Evolutionary conservation across 2,329 filamentous ascomycete species (phyloP).

Genomic region (Chaetomium sp.): DNA sequence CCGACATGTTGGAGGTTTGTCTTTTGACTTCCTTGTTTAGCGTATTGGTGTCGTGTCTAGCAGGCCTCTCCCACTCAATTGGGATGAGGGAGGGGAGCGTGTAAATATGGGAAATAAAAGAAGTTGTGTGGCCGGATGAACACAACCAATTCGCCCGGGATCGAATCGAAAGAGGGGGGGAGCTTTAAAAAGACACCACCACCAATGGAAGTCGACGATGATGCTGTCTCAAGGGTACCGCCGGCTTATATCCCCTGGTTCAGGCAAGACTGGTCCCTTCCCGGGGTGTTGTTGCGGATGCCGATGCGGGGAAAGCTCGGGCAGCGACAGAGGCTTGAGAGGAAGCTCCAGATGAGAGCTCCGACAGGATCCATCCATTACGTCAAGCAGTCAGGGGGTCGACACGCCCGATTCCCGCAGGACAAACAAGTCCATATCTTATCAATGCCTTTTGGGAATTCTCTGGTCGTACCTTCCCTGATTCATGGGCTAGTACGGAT

Average conservation of each 20-base stretch:
- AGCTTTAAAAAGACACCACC: conserved; percentile 3
- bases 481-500: no score
- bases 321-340: background rate
- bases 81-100: background rate
- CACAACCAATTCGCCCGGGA: background rate
- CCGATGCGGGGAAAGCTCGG: conserved; percentile 14
- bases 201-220: no score
- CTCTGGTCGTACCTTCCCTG: no score
- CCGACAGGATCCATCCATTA: background rate
- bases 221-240: conserved; percentile 16
- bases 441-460: no score
- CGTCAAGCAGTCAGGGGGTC: background rate
- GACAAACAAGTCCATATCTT: no score
- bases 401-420: background rate
- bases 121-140: background rate
- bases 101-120: no score
- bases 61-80: background rate
- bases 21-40: background rate
- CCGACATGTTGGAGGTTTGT: conserved; percentile 7
- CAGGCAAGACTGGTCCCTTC: background rate
- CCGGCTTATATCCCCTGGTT: conserved; percentile 22
- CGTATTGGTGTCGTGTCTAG: background rate
- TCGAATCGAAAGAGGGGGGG: conserved; percentile 5
- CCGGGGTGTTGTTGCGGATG: conserved; percentile 5
- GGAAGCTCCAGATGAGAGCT: background rate